Base-by-base conservation (phyloP, 2,329 filamentous ascomycete species). In the Grosmannia serpens region DNA sequence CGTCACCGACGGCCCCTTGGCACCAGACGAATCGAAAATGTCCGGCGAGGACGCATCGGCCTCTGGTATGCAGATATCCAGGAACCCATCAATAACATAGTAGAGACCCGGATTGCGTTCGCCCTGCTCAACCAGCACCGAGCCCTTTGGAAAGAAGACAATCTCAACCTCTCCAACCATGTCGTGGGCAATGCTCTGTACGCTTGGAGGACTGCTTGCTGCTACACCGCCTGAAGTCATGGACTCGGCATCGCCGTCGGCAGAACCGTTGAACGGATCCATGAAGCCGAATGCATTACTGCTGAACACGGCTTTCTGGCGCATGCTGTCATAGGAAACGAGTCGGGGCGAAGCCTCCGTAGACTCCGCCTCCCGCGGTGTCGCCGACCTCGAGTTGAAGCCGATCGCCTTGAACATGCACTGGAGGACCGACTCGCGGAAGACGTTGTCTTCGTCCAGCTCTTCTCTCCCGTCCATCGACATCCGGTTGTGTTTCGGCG, bases 381-480 rank as follows among this genome's bases (percentile, higher is more conserved):
- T 77, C 59, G 85, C 82, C 41, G 84, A 84, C 3, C 79, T 81
- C 35, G 85, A 83, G 24, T 85, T 87, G 58, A 99, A 74, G 0
- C 94, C 94, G 61, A 99, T 87, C 0, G 91, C 88, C 68, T 92
- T 96, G 72, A 96, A 92, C 75, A 99, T 95, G 68, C 94, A 97
- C 64, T 96, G 90, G 26, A 97, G 74, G 20, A 99, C 90, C 0
- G 91, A 95, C 60, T 90, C 86, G 47, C 95, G 81, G 70, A 99
- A 97, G 8, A 95, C 72, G 53, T 86, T 83, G 66, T 96, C 92
- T 68, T 97, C 94, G 63, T 96, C 89, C 9, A 91, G 74, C 0
- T 88, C 87, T 58, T 96, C 91, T 63, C 91, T 85, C 6, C 87
- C 82, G 65, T 90, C 87, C 33, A 82, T 72, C 7, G 75, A 74